A percentile compares a stretch with the other conserved stretches of the same genome.
These are phyloP conservation scores for Salicornia ramosissima DNA, from an alignment of 148 eudicot species.

Conservation along the genomic window DNA sequence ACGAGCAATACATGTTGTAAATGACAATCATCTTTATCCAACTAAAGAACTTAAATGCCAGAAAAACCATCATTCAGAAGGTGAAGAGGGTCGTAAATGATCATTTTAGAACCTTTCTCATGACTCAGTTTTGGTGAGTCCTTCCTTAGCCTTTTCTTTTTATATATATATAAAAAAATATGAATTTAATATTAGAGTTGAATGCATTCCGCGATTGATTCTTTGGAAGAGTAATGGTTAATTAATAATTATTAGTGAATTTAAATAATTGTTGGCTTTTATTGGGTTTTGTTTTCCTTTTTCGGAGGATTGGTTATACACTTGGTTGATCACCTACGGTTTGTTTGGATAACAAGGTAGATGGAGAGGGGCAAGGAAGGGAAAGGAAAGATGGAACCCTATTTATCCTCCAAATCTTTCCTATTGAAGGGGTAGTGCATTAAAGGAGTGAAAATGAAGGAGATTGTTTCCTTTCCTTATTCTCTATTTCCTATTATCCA, in stretches of 20 bases:
- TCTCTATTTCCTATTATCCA: too few species aligned
- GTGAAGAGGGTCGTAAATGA: background rate
- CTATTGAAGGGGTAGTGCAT: too few species aligned
- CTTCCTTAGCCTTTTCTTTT: background rate
- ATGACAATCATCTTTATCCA: background rate
- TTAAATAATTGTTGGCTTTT: too few species aligned
- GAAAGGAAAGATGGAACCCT: too few species aligned
- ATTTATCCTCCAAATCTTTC: too few species aligned
- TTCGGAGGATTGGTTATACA: background rate
- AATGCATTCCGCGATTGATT: background rate
- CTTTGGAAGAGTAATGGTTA: background rate
- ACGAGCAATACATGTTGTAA: background rate
- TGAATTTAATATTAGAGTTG: background rate
- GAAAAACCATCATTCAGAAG: background rate
- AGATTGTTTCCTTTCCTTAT: too few species aligned
- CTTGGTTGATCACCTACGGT: background rate
- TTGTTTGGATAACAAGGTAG: too few species aligned
- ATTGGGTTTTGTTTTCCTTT: too few species aligned
- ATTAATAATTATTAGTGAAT: background rate
- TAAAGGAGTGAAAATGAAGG: too few species aligned
- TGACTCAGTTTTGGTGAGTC: background rate
- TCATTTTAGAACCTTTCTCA: background rate
- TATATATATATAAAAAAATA: too few species aligned
- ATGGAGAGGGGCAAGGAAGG: too few species aligned
- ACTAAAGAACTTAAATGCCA: background rate